phyloP scores from a whole-genome alignment of 1,139 yeast species.

The Scheffersomyces insectosa region DNA sequence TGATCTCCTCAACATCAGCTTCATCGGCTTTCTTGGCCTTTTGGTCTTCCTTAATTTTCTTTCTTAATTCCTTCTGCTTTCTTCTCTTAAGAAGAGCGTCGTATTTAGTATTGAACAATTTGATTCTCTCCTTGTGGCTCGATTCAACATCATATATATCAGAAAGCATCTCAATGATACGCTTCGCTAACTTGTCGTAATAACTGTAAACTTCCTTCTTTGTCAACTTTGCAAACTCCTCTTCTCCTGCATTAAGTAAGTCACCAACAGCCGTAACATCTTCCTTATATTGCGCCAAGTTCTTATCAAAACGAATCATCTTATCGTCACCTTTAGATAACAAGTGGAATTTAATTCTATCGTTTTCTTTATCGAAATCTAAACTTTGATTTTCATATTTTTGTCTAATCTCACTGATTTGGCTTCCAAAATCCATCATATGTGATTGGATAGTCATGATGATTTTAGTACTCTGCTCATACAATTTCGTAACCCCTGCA shows the following conservation, averaged over 20 bases:
- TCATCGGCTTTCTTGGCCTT: conserved; percentile 20
- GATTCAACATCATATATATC: conserved; percentile 35
- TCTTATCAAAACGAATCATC: conserved; percentile 33
- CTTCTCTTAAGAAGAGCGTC: conserved; percentile 36
- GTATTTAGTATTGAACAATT: conserved; percentile 35
- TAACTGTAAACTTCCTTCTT: conserved; percentile 37
- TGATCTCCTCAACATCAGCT: conserved; percentile 17
- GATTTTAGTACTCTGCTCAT: conserved; percentile 39
- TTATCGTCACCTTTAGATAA: conserved; percentile 37
- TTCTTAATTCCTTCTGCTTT: conserved; percentile 36
- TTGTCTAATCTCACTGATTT: conserved; percentile 39
- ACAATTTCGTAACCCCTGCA: conserved; percentile 37
- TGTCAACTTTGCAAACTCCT: conserved; percentile 24
- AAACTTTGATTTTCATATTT: conserved; percentile 43
- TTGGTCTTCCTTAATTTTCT: conserved; percentile 28
- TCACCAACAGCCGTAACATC: conserved; percentile 30
- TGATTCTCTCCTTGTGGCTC: conserved; percentile 42
- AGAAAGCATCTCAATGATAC: conserved; percentile 34
- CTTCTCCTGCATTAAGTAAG: conserved; percentile 26
- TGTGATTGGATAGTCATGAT: conserved; percentile 45
- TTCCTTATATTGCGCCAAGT: conserved; percentile 35
- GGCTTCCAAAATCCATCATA: conserved; percentile 46
- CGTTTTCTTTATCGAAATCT: conserved; percentile 53
- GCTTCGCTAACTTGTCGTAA: conserved; percentile 34
- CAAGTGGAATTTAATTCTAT: conserved; percentile 35